Conservation (phyloP, 2,329 filamentous ascomycete genomes). For the Fusarium domesticum region DNA sequence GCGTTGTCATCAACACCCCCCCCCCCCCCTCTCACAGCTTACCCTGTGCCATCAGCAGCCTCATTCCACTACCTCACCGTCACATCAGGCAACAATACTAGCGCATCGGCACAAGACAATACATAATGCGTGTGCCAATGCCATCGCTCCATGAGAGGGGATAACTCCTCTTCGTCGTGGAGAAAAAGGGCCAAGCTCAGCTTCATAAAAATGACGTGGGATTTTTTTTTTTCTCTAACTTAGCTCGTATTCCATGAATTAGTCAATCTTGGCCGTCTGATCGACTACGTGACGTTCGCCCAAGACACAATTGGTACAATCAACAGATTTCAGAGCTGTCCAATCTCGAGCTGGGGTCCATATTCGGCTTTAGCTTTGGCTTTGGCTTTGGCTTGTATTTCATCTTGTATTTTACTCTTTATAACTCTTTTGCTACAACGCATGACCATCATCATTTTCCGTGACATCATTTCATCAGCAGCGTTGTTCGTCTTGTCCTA, state of each 20-base stretch:
- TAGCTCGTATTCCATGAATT: not conserved
- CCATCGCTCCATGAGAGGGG: not conserved
- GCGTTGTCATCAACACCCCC: too few relatives aligned
- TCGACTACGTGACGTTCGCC: not conserved
- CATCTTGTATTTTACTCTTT: slow-evolving; percentile 13
- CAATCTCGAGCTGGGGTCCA: too few relatives aligned
- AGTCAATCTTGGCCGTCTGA: not conserved
- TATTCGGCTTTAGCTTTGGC: too few relatives aligned
- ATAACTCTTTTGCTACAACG: slow-evolving; percentile 15
- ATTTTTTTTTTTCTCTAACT: too few relatives aligned
- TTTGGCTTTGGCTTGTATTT: not conserved
- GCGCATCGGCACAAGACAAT: too few relatives aligned
- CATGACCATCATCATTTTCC: slow-evolving; percentile 14
- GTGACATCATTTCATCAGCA: slow-evolving; percentile 16
- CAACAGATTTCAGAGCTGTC: too few relatives aligned
- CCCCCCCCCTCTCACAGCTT: not conserved
- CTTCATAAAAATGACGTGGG: slow-evolving; percentile 11
- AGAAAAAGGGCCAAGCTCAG: not conserved
- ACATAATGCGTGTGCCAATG: not conserved
- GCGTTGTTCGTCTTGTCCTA: not conserved
- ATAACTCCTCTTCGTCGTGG: not conserved
- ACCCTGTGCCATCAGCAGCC: not conserved
- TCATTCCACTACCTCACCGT: too few relatives aligned
- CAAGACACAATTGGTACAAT: not conserved
- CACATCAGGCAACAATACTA: too few relatives aligned